These are phyloP conservation scores for Stagonosporopsis tanaceti DNA, from an alignment of 2,329 filamentous ascomycete species.

Conservation along the genomic window DNA sequence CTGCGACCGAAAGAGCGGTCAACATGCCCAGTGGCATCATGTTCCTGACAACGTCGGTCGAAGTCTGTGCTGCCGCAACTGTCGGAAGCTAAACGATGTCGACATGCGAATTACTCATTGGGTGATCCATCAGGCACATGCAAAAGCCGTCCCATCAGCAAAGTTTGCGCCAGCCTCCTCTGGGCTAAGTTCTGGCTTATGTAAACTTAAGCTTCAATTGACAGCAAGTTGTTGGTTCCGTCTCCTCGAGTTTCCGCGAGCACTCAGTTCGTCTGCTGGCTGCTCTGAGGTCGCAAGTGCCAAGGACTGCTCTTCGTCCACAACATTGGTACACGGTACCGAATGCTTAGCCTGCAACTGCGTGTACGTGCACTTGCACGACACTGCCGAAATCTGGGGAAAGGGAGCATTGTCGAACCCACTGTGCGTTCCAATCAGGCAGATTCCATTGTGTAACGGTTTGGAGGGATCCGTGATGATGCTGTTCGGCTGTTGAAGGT, in stretches of 20 bases:
- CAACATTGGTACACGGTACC: constrained; percentile 18
- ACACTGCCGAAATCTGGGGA: constrained; percentile 22
- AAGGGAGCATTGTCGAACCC: constrained; percentile 14
- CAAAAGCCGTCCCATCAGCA: constrained; percentile 6
- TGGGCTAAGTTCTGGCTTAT: constrained; percentile 15
- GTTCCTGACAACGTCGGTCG: constrained; percentile 6
- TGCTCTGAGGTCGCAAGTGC: constrained; percentile 6
- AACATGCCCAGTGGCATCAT: constrained; percentile 7
- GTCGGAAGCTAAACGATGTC: constrained; percentile 15
- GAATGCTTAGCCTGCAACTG: constrained; percentile 20
- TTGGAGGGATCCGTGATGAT: constrained; percentile 10
- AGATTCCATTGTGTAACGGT: constrained; percentile 22
- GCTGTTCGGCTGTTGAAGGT: constrained; percentile 18
- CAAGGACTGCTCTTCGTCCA: constrained; percentile 16
- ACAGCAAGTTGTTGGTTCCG: constrained; percentile 5
- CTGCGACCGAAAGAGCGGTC: constrained; percentile 17
- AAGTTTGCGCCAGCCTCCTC: constrained; percentile 15
- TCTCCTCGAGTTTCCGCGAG: background rate
- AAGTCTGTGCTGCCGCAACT: constrained; percentile 15
- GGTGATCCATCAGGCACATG: constrained; percentile 16
- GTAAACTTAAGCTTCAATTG: constrained; percentile 16
- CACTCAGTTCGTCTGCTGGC: background rate
- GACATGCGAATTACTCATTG: constrained; percentile 16
- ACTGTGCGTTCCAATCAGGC: constrained; percentile 13
- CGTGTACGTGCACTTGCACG: constrained; percentile 16